phyloP scores from a whole-genome alignment of 169 alveolate genomes.

The Condylostoma magnum region DNA sequence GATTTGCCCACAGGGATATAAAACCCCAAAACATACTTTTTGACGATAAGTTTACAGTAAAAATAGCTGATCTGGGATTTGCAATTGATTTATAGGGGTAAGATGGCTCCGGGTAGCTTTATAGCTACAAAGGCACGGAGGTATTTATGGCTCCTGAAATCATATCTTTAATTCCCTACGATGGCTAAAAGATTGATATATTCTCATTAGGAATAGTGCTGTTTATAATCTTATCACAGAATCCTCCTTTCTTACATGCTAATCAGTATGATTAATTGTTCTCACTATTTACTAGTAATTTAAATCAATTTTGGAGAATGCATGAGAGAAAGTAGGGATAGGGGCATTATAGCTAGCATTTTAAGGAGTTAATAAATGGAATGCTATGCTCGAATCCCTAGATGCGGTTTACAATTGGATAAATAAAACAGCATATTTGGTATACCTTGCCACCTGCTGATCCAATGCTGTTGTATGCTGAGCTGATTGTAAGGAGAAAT shows the following conservation, averaged over 20 bases:
- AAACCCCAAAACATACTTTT: constrained; percentile 62
- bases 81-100: constrained; percentile 34
- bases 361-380: background rate
- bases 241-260: constrained; percentile 61
- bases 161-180: constrained; percentile 29
- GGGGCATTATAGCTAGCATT: background rate
- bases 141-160: constrained; percentile 64
- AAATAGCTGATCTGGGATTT: constrained; percentile 60
- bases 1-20: constrained; percentile 59
- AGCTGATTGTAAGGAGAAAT: too few species aligned
- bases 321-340: background rate
- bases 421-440: too few species aligned
- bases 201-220: constrained; percentile 59
- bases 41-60: constrained; percentile 40
- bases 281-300: background rate
- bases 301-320: constrained; percentile 13
- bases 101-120: constrained; percentile 37
- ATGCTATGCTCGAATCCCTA: too few species aligned
- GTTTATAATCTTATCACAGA: constrained; percentile 45
- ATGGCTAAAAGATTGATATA: constrained; percentile 58
- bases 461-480: too few species aligned
- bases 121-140: constrained; percentile 47
- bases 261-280: constrained; percentile 37
- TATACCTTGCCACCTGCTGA: too few species aligned
- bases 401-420: too few species aligned